Evolutionary conservation across 2,329 filamentous ascomycete species (phyloP), one percentile per base, ranked within the genome.

Genomic region (Aspergillus neotritici): DNA sequence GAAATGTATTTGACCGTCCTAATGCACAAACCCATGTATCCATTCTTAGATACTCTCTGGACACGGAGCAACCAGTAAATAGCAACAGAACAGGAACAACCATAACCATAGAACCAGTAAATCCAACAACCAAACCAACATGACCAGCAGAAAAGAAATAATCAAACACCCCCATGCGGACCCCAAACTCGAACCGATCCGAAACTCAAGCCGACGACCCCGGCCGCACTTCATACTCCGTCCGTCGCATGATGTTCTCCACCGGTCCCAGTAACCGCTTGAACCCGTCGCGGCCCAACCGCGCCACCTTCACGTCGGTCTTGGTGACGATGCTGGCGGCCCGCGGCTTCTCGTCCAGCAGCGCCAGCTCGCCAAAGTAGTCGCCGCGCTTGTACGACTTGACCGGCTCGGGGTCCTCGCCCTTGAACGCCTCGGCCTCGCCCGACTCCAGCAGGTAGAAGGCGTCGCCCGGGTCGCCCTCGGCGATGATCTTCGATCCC

Each of bases 291-390:
- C 96, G 94, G 54, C 89, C 89, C 37, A 98, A 74, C 37, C 84
- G 88, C 4, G 91, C 93, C 39, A 97, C 87, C 72, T 96, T 97
- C 63, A 94, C 86, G 50, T 95, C 87, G 5, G 85, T 86, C 65
- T 81, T 78, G 57, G 87, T 87, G 36, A 94, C 74, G 40, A 98
- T 82, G 55, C 86, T 94, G 39, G 93, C 93, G 31, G 91, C 91
- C 61, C 93, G 83, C 7, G 93, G 93, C 42, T 88, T 87, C 62
- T 98, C 91, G 55, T 97, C 94, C 55, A 97, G 76, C 61, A 98
- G 70, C 5, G 93, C 93, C 48, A 98, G 75, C 70, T 98, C 93
- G 49, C 93, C 93, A 69, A 98, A 98, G 73, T 93, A 98, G 61
- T 96, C 93, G 25, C 93, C 93, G 68, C 94, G 93, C 51, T 75